Percentiles rank a stretch among this genome's conserved stretches.
Evolutionary conservation across 2,329 filamentous ascomycete species (phyloP).

Genomic region (Aspergillus ochraceoroseus): DNA sequence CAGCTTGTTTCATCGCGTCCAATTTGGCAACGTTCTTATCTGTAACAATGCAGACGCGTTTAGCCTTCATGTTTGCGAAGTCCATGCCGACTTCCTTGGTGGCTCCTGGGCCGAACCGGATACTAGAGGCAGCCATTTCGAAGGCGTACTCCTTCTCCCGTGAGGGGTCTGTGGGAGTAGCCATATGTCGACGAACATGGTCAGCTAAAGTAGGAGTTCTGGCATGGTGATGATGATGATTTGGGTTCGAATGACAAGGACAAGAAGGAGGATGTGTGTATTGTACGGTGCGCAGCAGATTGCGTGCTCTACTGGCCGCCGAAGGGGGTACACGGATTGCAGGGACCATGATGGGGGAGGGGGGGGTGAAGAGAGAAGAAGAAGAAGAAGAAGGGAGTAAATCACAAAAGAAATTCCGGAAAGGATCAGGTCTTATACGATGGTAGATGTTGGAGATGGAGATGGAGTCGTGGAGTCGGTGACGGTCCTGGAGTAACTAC

Average conservation of each 20-base stretch:
- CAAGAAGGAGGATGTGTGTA: slow-evolving; percentile 82
- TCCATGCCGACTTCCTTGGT: slow-evolving; percentile 99
- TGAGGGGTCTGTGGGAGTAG: slow-evolving; percentile 68
- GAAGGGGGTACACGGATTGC: slow-evolving; percentile 45
- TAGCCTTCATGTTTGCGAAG: slow-evolving; percentile 81
- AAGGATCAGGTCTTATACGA: not conserved
- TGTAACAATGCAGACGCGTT: slow-evolving; percentile 87
- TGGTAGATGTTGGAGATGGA: not conserved
- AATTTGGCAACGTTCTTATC: slow-evolving; percentile 76
- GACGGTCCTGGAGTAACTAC: too few relatives aligned
- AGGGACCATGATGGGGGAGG: slow-evolving; percentile 31
- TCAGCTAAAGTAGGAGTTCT: slow-evolving; percentile 45
- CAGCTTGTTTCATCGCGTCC: slow-evolving; percentile 82
- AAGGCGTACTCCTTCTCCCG: slow-evolving; percentile 94
- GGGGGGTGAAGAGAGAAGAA: not conserved
- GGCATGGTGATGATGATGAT: slow-evolving; percentile 74
- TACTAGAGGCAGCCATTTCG: slow-evolving; percentile 94
- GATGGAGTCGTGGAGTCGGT: too few relatives aligned
- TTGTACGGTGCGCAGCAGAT: slow-evolving; percentile 80
- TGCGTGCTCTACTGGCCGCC: slow-evolving; percentile 47
- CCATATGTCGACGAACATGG: slow-evolving; percentile 58
- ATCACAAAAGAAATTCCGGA: slow-evolving; percentile 7
- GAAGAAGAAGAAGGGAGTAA: slow-evolving; percentile 3
- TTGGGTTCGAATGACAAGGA: slow-evolving; percentile 87
- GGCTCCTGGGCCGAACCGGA: slow-evolving; percentile 86